A percentile compares a stretch with the other conserved stretches of the same genome.
phyloP scores from a whole-genome alignment of 2,329 filamentous ascomycete species.

The Pyricularia pennisetigena region DNA sequence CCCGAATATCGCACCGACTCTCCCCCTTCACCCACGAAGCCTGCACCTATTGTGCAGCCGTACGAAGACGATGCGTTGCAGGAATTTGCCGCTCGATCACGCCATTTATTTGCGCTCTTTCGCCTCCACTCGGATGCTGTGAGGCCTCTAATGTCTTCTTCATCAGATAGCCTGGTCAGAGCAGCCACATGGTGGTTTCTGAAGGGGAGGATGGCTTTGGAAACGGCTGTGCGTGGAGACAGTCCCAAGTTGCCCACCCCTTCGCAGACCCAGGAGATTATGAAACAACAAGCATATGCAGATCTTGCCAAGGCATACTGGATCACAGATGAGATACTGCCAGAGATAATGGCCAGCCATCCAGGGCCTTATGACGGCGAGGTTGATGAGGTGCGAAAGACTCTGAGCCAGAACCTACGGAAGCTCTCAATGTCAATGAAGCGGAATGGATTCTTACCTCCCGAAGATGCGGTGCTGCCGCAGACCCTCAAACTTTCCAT shows the following conservation, averaged over 20 bases:
- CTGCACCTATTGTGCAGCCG: conserved; percentile 26
- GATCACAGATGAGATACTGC: conserved; percentile 52
- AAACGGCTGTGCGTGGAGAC: conserved; percentile 54
- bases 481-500: conserved; percentile 72
- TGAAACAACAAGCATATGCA: conserved; percentile 68
- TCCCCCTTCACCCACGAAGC: conserved; percentile 12
- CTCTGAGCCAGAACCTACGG: conserved; percentile 54
- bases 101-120: conserved; percentile 68
- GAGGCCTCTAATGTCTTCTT: conserved; percentile 52
- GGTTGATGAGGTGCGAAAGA: conserved; percentile 42
- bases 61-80: conserved; percentile 56
- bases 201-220: conserved; percentile 66
- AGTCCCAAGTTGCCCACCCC: conserved; percentile 32
- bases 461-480: conserved; percentile 58
- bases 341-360: conserved; percentile 27
- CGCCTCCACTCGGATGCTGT: conserved; percentile 66
- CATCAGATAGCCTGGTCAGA: conserved; percentile 58
- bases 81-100: conserved; percentile 61
- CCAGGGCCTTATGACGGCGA: conserved; percentile 30
- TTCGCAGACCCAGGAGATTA: conserved; percentile 40
- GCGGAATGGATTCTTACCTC: conserved; percentile 68
- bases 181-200: conserved; percentile 86
- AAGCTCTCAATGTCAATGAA: conserved; percentile 77
- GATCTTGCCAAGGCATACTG: conserved; percentile 81
- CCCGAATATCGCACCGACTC: conserved; percentile 13